Percentiles rank a stretch among this genome's conserved stretches.
Conservation (phyloP, 805 yeast genomes). For the Candida sakaeoensis region DNA sequence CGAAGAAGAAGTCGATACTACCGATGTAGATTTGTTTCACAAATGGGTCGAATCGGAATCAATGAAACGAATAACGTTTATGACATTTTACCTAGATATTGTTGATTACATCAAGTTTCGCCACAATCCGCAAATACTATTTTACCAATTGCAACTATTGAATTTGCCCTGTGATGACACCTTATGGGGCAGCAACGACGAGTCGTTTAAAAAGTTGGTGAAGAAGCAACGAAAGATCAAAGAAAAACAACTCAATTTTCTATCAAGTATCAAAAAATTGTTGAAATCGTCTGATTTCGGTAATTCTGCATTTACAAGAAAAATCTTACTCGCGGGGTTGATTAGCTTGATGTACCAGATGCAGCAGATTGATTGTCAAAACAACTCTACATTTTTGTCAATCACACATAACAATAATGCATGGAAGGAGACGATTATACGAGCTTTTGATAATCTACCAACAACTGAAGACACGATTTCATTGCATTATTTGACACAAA, state of each 20-base stretch:
- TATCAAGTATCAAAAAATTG: constrained; percentile 54
- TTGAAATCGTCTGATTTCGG: constrained; percentile 30
- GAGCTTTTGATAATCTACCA: constrained; percentile 55
- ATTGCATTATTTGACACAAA: constrained; percentile 58
- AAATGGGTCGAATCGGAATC: constrained; percentile 81
- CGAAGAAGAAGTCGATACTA: constrained; percentile 13
- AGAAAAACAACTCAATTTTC: constrained; percentile 33
- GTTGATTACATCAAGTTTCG: constrained; percentile 77
- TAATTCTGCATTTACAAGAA: constrained; percentile 54
- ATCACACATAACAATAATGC: constrained; percentile 33
- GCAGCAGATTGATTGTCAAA: constrained; percentile 35
- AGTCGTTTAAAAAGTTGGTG: constrained; percentile 35
- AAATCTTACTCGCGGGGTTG: constrained; percentile 38
- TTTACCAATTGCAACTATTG: constrained; percentile 36
- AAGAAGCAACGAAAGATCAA: constrained; percentile 30
- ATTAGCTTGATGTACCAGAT: constrained; percentile 25
- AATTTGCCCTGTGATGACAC: constrained; percentile 41
- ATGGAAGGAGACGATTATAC: constrained; percentile 71
- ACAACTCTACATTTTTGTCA: constrained; percentile 37
- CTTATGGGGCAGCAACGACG: constrained; percentile 39
- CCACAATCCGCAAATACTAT: constrained; percentile 50
- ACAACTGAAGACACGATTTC: constrained; percentile 1
- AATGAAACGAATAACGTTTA: constrained; percentile 70
- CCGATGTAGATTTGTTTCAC: constrained; percentile 41
- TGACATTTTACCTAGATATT: constrained; percentile 80